Base-by-base conservation (phyloP, 768 basidiomycete species). In the Trametes villosa region DNA sequence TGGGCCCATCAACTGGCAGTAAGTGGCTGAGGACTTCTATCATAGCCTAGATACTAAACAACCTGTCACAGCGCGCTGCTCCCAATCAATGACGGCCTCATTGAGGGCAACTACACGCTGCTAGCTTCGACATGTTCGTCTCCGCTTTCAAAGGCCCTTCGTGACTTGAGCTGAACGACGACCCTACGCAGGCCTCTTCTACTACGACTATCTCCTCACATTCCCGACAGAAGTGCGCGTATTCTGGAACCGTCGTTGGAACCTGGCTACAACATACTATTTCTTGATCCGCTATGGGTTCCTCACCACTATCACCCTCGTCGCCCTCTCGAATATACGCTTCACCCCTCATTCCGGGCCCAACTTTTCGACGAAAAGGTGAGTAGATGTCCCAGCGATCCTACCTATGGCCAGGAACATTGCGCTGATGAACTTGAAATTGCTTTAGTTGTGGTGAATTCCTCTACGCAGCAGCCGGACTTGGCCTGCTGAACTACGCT, bases 191-290 rank as follows among this genome's bases (percentile, higher is more conserved):
- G 48, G 29, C 18, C 20, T 50, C 6, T 33, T 50, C n/a, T 50
- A 50, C 30, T 50, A 50, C 30, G 48, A 50, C 30, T 50, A 50
- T 20, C 9, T 50, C 13, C 18, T 50, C 30, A 50, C 48, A 12
- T n/a, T 50, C 7, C 30, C 48, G 9, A 50, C 48, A 2, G 48
- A 50, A 36, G 48, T 50, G 2, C 48, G 48, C 2, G 34, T 50
- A 6, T 31, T 50, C 15, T 33, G 48, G 48, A 33, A 7, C 3
- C 24, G n/a, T 7, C 48, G 30, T 13, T 33, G 22, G 48, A 50
- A 20, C 30, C 48, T 31, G 18, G 31, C 30, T 9, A 33, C 30
- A 15, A 4, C 20, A 13, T 50, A 26, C 31, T 50, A 33, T n/a
- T 27, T 50, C 30, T n/a, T 22, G 4, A 50, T 50, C 29, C 48